Evolutionary conservation across 139 green algal genomes (phyloP), one percentile per base, ranked within the genome.

Genomic region (Deuterostichococcus epilithicus): DNA sequence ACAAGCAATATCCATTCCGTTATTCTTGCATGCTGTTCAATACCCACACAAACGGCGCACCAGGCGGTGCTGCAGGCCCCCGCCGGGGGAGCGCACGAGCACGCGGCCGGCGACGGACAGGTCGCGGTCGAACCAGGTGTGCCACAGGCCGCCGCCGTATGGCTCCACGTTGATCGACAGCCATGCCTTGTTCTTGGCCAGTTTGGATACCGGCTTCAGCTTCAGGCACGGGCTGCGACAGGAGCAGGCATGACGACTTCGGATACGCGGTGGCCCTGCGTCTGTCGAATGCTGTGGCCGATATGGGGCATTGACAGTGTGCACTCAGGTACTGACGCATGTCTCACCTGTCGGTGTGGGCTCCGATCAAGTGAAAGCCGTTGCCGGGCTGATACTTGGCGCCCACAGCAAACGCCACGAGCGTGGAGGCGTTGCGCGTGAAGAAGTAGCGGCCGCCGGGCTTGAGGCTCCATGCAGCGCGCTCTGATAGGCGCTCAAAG

Each of bases 81-180:
- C 52, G 18, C 28, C 28, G 26, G 52, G 18, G 52, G 52, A 74
- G 0, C 84, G 75, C 28, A 97, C 73, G 58, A 97, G 81, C 78
- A 95, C 91, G 1, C 90, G 86, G 35, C 91, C 92, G 28, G 95
- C 95, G 25, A 99, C 84, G 3, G 85, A 88, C 44, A 99, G 87
- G 83, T 99, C 95, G 0, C 95, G 86, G 83, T 99, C 95, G 84
- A 98, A 99, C 95, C 95, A 99, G 35, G 95, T 99, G 87, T 96
- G 89, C 94, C 95, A 98, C 47, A 98, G 85, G 22, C 96, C 95
- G 18, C 95, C 95, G 25, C 95, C 95, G 75, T 99, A 99, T 1
- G 94, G 91, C 86, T 98, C 93, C 38, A 95, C 84, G 68, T 94
- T 95, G 26, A 98, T 76, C 81, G 88, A 88, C 36, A 87, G 76